phyloP scores from a whole-genome alignment of 192 early-diverging fungal species.

The Umbelopsis ramanniana region DNA sequence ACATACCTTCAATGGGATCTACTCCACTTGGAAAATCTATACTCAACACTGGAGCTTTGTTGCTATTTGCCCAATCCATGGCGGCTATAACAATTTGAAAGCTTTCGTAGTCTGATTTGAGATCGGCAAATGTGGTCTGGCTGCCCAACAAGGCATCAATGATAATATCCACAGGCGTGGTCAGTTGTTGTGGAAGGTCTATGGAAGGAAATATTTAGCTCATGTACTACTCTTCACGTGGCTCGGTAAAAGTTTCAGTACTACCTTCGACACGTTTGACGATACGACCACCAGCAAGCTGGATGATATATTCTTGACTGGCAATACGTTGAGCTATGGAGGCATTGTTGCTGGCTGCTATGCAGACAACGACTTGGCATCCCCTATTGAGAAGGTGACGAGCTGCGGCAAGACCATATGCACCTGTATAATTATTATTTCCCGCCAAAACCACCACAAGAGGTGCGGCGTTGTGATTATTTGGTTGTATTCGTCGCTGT shows the following conservation, averaged over 20 bases:
- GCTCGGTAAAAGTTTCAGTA: background rate
- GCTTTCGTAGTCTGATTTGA: slow-evolving; percentile 7
- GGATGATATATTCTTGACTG: slow-evolving; percentile 15
- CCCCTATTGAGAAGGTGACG: slow-evolving; percentile 82
- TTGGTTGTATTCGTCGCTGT: slow-evolving; percentile 70
- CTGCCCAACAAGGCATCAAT: slow-evolving; percentile 74
- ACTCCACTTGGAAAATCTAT: slow-evolving; percentile 78
- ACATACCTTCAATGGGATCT: slow-evolving; percentile 52
- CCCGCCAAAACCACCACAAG: slow-evolving; percentile 74
- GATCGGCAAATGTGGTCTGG: slow-evolving; percentile 14
- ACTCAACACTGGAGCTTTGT: slow-evolving; percentile 68
- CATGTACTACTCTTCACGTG: background rate
- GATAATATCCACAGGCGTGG: slow-evolving; percentile 68
- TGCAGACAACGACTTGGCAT: slow-evolving; percentile 62
- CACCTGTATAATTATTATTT: slow-evolving; percentile 69
- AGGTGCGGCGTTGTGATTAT: slow-evolving; percentile 77
- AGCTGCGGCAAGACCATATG: slow-evolving; percentile 72
- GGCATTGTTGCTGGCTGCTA: slow-evolving; percentile 47
- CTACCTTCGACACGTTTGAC: slow-evolving; percentile 11
- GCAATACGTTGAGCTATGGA: slow-evolving; percentile 38
- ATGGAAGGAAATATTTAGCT: slow-evolving; percentile 17
- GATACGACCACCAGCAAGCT: slow-evolving; percentile 53
- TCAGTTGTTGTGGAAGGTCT: slow-evolving; percentile 62
- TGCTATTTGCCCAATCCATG: slow-evolving; percentile 79
- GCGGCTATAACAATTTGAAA: slow-evolving; percentile 48